A percentile compares a stretch with the other conserved stretches of the same genome.
Conservation (phyloP, 2,329 filamentous ascomycete genomes). For the Penicillium oxalicum region DNA sequence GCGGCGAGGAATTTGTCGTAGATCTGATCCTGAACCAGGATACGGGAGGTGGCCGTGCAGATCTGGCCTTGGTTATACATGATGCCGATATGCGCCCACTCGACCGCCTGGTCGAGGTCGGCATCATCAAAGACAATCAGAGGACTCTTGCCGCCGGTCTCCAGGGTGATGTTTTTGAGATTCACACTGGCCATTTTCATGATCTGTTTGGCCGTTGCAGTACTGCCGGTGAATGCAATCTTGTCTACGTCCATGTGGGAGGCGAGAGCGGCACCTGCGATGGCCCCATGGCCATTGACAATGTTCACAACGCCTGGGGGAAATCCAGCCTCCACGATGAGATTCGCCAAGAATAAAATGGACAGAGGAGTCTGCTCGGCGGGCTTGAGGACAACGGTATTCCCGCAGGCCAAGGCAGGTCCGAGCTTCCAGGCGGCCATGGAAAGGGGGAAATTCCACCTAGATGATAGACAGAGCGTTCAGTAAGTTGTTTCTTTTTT, state of each 20-base stretch:
- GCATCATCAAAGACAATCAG: slow-evolving; percentile 61
- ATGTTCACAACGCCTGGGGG: slow-evolving; percentile 33
- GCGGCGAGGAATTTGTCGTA: slow-evolving; percentile 20
- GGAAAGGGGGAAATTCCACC: slow-evolving; percentile 53
- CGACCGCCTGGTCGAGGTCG: slow-evolving; percentile 61
- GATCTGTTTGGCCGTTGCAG: slow-evolving; percentile 29
- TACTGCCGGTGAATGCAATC: slow-evolving; percentile 32
- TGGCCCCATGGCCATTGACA: slow-evolving; percentile 28
- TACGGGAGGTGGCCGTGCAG: slow-evolving; percentile 32
- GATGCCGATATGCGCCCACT: slow-evolving; percentile 58
- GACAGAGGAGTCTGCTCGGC: slow-evolving; percentile 33
- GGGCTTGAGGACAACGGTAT: slow-evolving; percentile 31
- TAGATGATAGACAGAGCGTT: slow-evolving; percentile 27
- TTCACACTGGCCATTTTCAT: slow-evolving; percentile 34
- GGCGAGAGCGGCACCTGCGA: slow-evolving; percentile 28
- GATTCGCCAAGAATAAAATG: slow-evolving; percentile 29
- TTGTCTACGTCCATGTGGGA: slow-evolving; percentile 31
- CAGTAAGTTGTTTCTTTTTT: neutral
- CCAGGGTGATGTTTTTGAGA: slow-evolving; percentile 33
- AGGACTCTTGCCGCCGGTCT: slow-evolving; percentile 59
- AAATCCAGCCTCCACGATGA: slow-evolving; percentile 32
- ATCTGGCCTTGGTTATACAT: slow-evolving; percentile 40
- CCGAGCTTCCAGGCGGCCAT: slow-evolving; percentile 55
- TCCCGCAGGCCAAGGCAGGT: slow-evolving; percentile 31
- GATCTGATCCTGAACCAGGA: slow-evolving; percentile 21